Base-by-base conservation (phyloP, 371 early-diverging fungal genomes). In the Mortierella sp. region DNA sequence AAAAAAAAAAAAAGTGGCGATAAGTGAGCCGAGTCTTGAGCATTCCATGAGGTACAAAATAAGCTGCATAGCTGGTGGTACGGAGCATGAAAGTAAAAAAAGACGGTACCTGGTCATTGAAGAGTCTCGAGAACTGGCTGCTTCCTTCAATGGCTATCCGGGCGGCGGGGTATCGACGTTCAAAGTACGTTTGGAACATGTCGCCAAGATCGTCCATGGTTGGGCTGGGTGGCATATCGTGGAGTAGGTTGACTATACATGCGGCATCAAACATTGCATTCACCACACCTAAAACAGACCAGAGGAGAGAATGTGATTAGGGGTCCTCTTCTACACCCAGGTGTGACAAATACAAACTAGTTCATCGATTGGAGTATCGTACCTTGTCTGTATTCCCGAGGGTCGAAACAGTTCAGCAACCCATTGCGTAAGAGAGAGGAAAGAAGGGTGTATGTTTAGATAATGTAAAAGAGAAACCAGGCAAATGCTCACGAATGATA, bases 241-340 rank as follows among this genome's bases (percentile, higher is more conserved):
- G 68, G 61, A 77, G 51, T 44, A 77, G 57, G 23, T 77, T 77
- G 58, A 77, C 72, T 12, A 77, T 62, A 48, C 72, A 72, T 26
- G 77, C 77, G 12, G 68, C 77, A 28, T 77, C 77, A 57, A 72
- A 77, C 16, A 77, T 68, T 11, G 77, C 77, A 51, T 77, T 71
- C 28, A 68, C 72, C 9, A 72, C 77, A 12, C 75, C 75, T 75
- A 58, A 44, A 28, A 15, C 7, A 9, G 9, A 16, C 18, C 26
- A 2, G 12, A 14, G 15, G 19, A 43, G 18, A 59, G 6, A 57
- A 57, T 5, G 26, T 25, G 26, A 19, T 1, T 14, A 19, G 2
- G 26, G 53, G 7, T 57, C 37, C 37, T 37, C 9, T 37, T 37
- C 37, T 37, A 9, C n/a, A n/a, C n/a, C n/a, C n/a, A n/a, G n/a